Base-by-base conservation (phyloP, 202 grass and related monocot genomes). In the Carex arenaria region DNA sequence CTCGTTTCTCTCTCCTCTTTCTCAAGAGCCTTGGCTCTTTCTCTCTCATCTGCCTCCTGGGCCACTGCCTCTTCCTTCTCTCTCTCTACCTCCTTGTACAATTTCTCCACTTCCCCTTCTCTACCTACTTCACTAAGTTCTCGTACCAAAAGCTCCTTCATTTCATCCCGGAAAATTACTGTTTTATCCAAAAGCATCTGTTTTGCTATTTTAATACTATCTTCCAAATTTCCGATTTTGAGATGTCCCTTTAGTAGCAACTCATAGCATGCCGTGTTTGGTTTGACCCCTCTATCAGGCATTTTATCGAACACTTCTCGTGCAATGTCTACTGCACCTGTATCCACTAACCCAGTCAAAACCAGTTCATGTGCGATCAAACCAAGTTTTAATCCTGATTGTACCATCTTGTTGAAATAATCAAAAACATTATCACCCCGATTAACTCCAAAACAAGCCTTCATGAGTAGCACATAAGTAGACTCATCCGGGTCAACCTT, bases 371-470 rank as follows among this genome's bases (percentile, higher is more conserved):
- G 93, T 60, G 82, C 74, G 66, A 52, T 87, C 7, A 89, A 80
- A 84, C 92, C 87, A 18, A 89, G 92, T 84, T 93, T 91, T 69
- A 97, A 83, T 74, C 83, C 94, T 47, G 87, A 57, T 78, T 92
- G 84, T 4, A 72, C 19, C 87, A 97, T 92, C 85, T 79, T 94
- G 49, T 91, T 53, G 9, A 97, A 91, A 87, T 97, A 94, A 11
- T 72, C 23, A 19, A 88, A 67, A 61, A 90, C 94, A 62, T 92
- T 82, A 61, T 92, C 72, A 10, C 85, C 75, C 78, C 85, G 73
- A 72, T 87, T 83, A 76, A 82, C 68, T 26, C 64, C 89, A 26
- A 97, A 94, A 83, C 85, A 90, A 11, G 89, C 81, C 61, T 94
- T 88, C 82, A 88, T 91, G 22, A 97, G 79, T 38, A 97, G 85